A percentile compares a stretch with the other conserved stretches of the same genome.
phyloP scores from a whole-genome alignment of 108 stramenopile genomes.

The Stephanodiscus minutulus region DNA sequence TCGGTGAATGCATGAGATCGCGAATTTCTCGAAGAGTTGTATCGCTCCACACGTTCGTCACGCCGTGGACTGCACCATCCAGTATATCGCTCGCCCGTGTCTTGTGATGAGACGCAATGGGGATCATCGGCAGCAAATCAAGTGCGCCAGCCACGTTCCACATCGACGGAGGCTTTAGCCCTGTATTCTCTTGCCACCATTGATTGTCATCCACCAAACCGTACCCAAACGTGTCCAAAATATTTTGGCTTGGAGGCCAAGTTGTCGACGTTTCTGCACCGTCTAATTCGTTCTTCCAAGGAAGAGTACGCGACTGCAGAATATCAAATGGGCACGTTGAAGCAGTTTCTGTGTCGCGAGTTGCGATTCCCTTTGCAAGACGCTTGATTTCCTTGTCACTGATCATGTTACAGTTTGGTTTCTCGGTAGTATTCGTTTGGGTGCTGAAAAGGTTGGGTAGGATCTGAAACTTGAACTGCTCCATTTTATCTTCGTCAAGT shows the following conservation, averaged over 20 bases:
- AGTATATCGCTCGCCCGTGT: slow-evolving; percentile 5
- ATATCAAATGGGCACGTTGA: slow-evolving; percentile 19
- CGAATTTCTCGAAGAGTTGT: slow-evolving; percentile 17
- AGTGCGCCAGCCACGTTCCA: slow-evolving; percentile 35
- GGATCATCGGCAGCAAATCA: slow-evolving; percentile 18
- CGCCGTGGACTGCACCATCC: slow-evolving; percentile 28
- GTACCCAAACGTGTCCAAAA: slow-evolving; percentile 20
- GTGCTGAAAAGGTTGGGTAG: neutral
- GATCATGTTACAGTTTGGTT: neutral
- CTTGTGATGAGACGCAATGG: slow-evolving; percentile 19
- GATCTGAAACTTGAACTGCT: slow-evolving; percentile 16
- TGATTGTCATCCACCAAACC: slow-evolving; percentile 11
- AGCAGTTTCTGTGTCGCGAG: slow-evolving; percentile 21
- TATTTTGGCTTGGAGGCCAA: slow-evolving; percentile 23
- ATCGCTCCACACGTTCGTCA: slow-evolving; percentile 32
- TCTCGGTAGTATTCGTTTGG: neutral
- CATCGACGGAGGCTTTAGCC: slow-evolving; percentile 13
- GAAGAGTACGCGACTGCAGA: neutral
- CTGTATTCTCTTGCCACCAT: slow-evolving; percentile 32
- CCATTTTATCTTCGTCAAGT: slow-evolving; percentile 10
- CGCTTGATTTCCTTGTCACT: slow-evolving; percentile 14
- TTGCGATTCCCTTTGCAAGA: slow-evolving; percentile 13
- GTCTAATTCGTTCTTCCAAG: slow-evolving; percentile 23
- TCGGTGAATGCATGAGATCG: slow-evolving; percentile 20
- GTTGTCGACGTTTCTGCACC: slow-evolving; percentile 3